Evolutionary conservation across 805 yeast species (phyloP).

Genomic region (Yarrowia deformans): DNA sequence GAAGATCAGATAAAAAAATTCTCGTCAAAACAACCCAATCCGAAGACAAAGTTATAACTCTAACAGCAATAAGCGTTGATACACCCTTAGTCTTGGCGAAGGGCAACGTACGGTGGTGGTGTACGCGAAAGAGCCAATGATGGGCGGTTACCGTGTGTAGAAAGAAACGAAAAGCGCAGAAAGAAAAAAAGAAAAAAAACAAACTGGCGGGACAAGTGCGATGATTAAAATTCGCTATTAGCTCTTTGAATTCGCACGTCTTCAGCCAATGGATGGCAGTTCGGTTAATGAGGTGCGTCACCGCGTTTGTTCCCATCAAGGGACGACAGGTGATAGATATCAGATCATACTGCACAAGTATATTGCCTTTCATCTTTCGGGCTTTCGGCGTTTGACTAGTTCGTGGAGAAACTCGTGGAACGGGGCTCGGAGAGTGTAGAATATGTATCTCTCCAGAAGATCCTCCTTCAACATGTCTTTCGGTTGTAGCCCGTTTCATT

Average conservation of each 20-base stretch:
- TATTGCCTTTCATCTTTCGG: neutral
- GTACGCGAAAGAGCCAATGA: neutral
- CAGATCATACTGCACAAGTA: neutral
- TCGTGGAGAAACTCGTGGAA: too few species aligned
- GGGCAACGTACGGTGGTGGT: neutral
- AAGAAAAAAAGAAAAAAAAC: neutral
- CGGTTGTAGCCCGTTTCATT: neutral
- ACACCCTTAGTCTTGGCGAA: slow-evolving; percentile 24
- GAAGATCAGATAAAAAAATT: slow-evolving; percentile 16
- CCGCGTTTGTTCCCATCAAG: neutral
- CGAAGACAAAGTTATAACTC: neutral
- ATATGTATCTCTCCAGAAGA: neutral
- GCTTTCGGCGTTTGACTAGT: neutral
- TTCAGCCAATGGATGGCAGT: neutral
- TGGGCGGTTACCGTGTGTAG: neutral
- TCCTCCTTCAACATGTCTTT: neutral
- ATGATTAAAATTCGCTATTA: neutral
- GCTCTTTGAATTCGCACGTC: neutral
- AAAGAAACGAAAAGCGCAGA: neutral
- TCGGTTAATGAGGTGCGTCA: slow-evolving; percentile 12
- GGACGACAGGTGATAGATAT: neutral
- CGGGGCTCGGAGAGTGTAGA: neutral
- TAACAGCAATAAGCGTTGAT: neutral
- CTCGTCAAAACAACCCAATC: slow-evolving; percentile 14
- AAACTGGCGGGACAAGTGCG: neutral